These are phyloP conservation scores for Thyridium curvatum DNA, from an alignment of 2,329 filamentous ascomycete species.

Conservation along the genomic window DNA sequence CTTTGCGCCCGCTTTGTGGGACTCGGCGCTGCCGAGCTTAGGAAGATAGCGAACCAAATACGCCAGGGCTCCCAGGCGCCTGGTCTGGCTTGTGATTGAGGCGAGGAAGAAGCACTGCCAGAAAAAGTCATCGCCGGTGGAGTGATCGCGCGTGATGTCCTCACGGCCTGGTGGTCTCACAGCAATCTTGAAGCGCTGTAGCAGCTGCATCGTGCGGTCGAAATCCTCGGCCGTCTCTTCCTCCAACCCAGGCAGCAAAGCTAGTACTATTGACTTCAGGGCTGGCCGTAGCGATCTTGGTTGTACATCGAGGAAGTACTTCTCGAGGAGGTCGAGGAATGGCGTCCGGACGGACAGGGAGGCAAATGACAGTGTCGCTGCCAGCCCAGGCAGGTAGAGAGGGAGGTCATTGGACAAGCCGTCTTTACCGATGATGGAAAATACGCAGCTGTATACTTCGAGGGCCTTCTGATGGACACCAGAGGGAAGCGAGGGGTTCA, in stretches of 20 bases:
- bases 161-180: constrained; percentile 50
- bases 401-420: constrained; percentile 75
- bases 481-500: constrained; percentile 87
- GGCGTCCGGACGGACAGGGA: constrained; percentile 84
- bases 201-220: constrained; percentile 71
- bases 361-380: constrained; percentile 86
- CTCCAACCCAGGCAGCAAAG: constrained; percentile 85
- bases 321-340: constrained; percentile 79
- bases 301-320: constrained; percentile 68
- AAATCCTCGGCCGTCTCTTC: constrained; percentile 98
- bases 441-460: constrained; percentile 88
- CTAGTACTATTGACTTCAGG: constrained; percentile 82
- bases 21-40: constrained; percentile 46
- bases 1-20: constrained; percentile 22
- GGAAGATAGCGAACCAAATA: constrained; percentile 79
- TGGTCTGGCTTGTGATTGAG: constrained; percentile 80
- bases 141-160: constrained; percentile 44
- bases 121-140: constrained; percentile 75
- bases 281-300: constrained; percentile 71
- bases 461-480: constrained; percentile 96
- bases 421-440: constrained; percentile 76
- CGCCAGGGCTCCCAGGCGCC: constrained; percentile 79
- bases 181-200: constrained; percentile 70
- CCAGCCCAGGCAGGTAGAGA: constrained; percentile 84
- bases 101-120: constrained; percentile 98